These are phyloP conservation scores for Dimocarpus longan DNA, from an alignment of 345 rosid species.

Conservation along the genomic window DNA sequence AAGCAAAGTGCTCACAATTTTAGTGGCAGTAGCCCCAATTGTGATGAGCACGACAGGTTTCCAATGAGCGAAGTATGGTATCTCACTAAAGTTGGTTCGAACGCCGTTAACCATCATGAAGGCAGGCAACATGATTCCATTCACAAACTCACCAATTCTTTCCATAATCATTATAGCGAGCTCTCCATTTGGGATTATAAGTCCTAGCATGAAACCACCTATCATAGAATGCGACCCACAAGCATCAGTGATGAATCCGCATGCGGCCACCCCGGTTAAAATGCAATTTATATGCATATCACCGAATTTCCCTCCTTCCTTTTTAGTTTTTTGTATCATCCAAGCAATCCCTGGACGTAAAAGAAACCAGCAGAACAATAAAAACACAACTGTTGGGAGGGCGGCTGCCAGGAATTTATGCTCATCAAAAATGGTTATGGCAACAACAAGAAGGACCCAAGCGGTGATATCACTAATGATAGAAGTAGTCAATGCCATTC, in stretches of 20 bases:
- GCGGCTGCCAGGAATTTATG: not conserved
- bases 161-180: constrained; percentile 15
- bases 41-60: not conserved
- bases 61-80: not conserved
- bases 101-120: constrained; percentile 16
- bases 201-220: constrained; percentile 27
- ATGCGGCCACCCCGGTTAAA: constrained; percentile 9
- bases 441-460: constrained; percentile 26
- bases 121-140: constrained; percentile 11
- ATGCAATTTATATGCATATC: constrained; percentile 8
- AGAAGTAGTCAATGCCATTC: constrained; percentile 26
- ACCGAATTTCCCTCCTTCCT: not conserved
- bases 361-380: constrained; percentile 21
- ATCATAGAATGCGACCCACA: constrained; percentile 30
- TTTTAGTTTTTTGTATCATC: not conserved
- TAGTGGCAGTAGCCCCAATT: not conserved
- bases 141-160: constrained; percentile 21
- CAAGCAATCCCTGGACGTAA: constrained; percentile 24
- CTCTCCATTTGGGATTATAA: constrained; percentile 27
- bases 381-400: constrained; percentile 5
- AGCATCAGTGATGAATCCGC: constrained; percentile 27
- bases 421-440: constrained; percentile 4
- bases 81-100: not conserved
- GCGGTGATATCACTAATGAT: constrained; percentile 20
- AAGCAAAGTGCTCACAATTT: constrained; percentile 17